Conservation (phyloP, 2,329 filamentous ascomycete species). For the Colletotrichum sp. region DNA sequence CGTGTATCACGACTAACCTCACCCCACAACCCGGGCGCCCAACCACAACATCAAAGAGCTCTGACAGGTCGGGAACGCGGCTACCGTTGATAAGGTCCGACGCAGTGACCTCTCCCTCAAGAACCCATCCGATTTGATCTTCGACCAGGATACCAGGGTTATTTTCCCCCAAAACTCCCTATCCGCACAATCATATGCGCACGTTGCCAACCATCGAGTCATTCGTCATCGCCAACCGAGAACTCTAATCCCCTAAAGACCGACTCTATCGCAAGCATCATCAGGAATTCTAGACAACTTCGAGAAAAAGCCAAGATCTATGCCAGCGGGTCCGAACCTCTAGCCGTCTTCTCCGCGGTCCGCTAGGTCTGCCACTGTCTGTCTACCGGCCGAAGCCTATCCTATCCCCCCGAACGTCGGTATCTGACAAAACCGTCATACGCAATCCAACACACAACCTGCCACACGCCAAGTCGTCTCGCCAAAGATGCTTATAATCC, state of each 20-base stretch:
- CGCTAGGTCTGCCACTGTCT: too few species aligned
- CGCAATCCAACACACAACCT: not conserved
- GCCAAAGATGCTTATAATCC: not conserved
- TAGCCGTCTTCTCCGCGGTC: not conserved
- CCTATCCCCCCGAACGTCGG: too few species aligned
- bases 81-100: not conserved
- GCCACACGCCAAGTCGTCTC: not conserved
- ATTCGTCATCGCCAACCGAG: not conserved
- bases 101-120: not conserved
- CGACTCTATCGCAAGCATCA: not conserved
- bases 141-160: not conserved
- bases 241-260: not conserved
- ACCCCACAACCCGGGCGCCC: not conserved
- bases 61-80: not conserved
- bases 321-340: not conserved
- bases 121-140: not conserved
- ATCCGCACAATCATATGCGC: too few species aligned
- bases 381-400: not conserved
- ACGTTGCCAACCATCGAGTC: not conserved
- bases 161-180: not conserved
- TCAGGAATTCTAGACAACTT: not conserved
- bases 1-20: not conserved
- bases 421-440: not conserved
- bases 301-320: not conserved
- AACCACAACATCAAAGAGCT: not conserved